Evolutionary conservation across 2,329 filamentous ascomycete species (phyloP).

Genomic region (Xenosphaeropsis pyriputrescens): DNA sequence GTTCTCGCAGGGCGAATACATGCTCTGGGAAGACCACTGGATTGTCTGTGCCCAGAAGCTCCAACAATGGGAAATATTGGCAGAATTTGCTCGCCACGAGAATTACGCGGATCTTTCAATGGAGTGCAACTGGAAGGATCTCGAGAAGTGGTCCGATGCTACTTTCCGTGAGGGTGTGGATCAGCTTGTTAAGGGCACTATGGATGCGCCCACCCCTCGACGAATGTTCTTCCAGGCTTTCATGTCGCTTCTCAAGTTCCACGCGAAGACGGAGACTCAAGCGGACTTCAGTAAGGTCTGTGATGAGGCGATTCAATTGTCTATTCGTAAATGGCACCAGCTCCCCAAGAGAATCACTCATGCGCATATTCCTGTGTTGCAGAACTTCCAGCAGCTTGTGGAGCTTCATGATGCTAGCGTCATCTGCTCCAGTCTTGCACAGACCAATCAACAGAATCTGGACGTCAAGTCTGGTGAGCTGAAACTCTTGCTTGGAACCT

Average conservation of each 20-base stretch:
- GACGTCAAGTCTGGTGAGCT: slow-evolving; percentile 93
- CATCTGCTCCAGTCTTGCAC: slow-evolving; percentile 80
- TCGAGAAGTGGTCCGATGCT: slow-evolving; percentile 83
- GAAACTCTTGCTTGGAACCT: slow-evolving; percentile 84
- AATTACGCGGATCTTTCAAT: slow-evolving; percentile 94
- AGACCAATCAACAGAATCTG: slow-evolving; percentile 72
- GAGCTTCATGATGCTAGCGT: slow-evolving; percentile 95
- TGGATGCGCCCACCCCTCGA: slow-evolving; percentile 89
- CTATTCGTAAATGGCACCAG: slow-evolving; percentile 97
- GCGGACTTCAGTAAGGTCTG: slow-evolving; percentile 80
- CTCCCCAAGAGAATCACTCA: slow-evolving; percentile 88
- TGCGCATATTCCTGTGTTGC: slow-evolving; percentile 84
- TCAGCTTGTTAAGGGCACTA: slow-evolving; percentile 88
- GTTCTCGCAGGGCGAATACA: slow-evolving; percentile 93
- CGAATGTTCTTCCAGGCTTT: slow-evolving; percentile 97
- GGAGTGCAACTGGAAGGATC: slow-evolving; percentile 89
- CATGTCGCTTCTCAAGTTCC: slow-evolving; percentile 88
- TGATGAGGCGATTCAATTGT: slow-evolving; percentile 93
- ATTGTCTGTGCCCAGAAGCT: slow-evolving; percentile 93
- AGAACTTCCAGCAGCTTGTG: slow-evolving; percentile 96
- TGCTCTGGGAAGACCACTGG: slow-evolving; percentile 99
- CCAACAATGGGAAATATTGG: slow-evolving; percentile 96
- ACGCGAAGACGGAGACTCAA: slow-evolving; percentile 69
- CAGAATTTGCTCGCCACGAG: slow-evolving; percentile 96
- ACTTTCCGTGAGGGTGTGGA: slow-evolving; percentile 84